phyloP scores from a whole-genome alignment of 805 yeast species.

The Saccharomycopsis lassenensis region DNA sequence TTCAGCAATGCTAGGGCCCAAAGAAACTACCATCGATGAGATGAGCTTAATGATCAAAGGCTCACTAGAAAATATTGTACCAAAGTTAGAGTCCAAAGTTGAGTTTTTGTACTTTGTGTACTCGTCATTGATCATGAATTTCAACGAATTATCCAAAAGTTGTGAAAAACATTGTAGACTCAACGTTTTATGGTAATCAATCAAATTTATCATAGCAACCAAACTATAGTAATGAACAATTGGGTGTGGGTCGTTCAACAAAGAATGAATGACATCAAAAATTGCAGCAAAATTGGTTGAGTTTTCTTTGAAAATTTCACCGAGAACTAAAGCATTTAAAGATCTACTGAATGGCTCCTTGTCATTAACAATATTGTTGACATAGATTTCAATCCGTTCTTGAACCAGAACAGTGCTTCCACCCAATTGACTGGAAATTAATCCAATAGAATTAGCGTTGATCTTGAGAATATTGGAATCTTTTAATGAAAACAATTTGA shows the following conservation, averaged over 20 bases:
- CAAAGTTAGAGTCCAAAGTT: slow-evolving; percentile 38
- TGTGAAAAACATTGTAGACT: slow-evolving; percentile 33
- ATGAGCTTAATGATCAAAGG: slow-evolving; percentile 33
- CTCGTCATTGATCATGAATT: slow-evolving; percentile 31
- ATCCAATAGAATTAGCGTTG: slow-evolving; percentile 50
- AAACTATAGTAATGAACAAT: slow-evolving; percentile 67
- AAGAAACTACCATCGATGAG: slow-evolving; percentile 34
- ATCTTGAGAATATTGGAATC: slow-evolving; percentile 32
- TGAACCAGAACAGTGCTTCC: slow-evolving; percentile 19
- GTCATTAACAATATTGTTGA: slow-evolving; percentile 56
- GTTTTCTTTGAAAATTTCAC: slow-evolving; percentile 34
- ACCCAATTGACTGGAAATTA: slow-evolving; percentile 26
- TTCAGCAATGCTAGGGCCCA: slow-evolving; percentile 46
- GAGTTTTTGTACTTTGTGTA: slow-evolving; percentile 38
- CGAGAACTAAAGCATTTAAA: slow-evolving; percentile 39
- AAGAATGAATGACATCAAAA: slow-evolving; percentile 44
- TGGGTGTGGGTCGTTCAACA: slow-evolving; percentile 76
- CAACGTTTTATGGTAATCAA: slow-evolving; percentile 44
- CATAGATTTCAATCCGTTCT: slow-evolving; percentile 39
- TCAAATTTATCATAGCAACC: slow-evolving; percentile 42
- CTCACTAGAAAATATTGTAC: slow-evolving; percentile 35
- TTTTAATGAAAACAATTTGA: slow-evolving; percentile 32
- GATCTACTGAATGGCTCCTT: slow-evolving; percentile 56
- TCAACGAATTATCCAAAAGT: slow-evolving; percentile 31
- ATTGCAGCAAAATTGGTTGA: slow-evolving; percentile 34